Evolutionary conservation across 331 rosid species (phyloP).

Genomic region (Cydonia oblonga): DNA sequence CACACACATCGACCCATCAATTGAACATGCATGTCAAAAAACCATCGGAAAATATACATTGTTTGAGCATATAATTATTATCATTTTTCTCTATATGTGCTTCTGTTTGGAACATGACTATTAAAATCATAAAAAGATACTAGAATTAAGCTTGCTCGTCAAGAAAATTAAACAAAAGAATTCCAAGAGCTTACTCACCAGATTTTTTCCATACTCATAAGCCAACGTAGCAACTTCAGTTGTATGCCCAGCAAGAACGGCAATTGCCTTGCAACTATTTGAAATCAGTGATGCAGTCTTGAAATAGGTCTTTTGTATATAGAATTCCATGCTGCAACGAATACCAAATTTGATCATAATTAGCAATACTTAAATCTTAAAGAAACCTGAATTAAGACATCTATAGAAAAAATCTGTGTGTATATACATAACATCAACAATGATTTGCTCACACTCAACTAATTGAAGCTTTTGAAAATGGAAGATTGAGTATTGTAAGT

Average conservation of each 20-base stretch:
- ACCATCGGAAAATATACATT: not conserved
- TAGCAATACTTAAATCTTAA: not conserved
- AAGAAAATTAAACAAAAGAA: conserved; percentile 1
- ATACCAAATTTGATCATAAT: not conserved
- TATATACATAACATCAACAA: not conserved
- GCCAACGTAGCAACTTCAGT: conserved; percentile 84
- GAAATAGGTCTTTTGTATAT: conserved; percentile 79
- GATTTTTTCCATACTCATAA: conserved; percentile 81
- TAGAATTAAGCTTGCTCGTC: not conserved
- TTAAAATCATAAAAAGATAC: not conserved
- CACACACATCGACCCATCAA: not conserved
- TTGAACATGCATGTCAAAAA: not conserved
- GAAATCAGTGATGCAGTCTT: conserved; percentile 95
- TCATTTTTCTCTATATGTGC: not conserved
- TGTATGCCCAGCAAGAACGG: conserved; percentile 92
- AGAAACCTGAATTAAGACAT: not conserved
- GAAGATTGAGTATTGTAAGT: not conserved
- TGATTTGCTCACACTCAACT: not conserved
- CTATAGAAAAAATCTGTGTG: no score
- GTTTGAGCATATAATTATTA: not conserved
- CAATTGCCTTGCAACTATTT: conserved; percentile 92
- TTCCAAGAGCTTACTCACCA: conserved; percentile 53
- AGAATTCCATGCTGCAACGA: conserved; percentile 85
- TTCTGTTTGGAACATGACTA: no score
- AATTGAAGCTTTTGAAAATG: not conserved